A percentile compares a stretch with the other conserved stretches of the same genome.
phyloP scores from a whole-genome alignment of 345 rosid species.

The Acer yangbiense region DNA sequence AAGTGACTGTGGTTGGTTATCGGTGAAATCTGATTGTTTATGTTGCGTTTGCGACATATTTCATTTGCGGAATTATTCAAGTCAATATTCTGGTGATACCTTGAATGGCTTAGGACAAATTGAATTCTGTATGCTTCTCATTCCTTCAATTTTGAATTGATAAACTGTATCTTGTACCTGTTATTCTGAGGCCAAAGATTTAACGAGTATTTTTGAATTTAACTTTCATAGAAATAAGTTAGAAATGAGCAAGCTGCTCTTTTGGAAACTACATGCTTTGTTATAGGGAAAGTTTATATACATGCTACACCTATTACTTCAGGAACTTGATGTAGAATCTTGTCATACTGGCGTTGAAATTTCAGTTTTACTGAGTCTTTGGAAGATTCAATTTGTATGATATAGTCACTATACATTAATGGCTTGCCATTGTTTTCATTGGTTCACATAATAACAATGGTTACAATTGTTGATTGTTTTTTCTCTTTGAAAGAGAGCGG shows the following conservation, averaged over 20 bases:
- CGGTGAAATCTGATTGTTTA: slow-evolving; percentile 9
- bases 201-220: background rate
- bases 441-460: background rate
- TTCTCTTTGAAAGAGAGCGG: background rate
- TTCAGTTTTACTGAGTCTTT: background rate
- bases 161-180: slow-evolving; percentile 8
- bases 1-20: slow-evolving; percentile 31
- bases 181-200: slow-evolving; percentile 4
- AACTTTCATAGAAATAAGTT: background rate
- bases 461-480: background rate
- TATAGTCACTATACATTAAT: background rate
- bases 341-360: background rate
- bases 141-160: slow-evolving; percentile 13
- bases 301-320: background rate
- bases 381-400: background rate
- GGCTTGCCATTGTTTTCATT: background rate
- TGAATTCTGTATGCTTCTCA: slow-evolving; percentile 8
- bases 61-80: background rate
- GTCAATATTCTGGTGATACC: background rate
- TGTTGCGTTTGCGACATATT: background rate
- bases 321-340: background rate
- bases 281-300: background rate
- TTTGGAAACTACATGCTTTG: background rate
- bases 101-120: slow-evolving; percentile 5
- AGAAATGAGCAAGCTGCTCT: background rate